Evolutionary conservation across 768 basidiomycete genomes (phyloP), one percentile per base, ranked within the genome.

Genomic region (Pisolithus tinctorius): DNA sequence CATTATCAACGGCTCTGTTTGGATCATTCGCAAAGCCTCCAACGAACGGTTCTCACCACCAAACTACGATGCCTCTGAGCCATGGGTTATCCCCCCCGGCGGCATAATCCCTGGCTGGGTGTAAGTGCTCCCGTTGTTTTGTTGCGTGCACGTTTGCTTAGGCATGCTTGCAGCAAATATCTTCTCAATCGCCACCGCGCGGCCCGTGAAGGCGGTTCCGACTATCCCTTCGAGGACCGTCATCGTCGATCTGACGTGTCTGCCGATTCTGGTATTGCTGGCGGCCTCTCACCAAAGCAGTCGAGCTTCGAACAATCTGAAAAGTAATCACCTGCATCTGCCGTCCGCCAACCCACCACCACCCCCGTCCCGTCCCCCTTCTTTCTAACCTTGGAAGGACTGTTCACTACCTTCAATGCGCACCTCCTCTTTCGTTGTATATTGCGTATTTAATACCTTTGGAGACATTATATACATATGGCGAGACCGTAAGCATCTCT

Each of bases 31-130:
- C 60, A 83, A 78, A 58, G 53, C 77, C 26, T 71, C 80, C 4
- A 65, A 75, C n/a, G 83, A 77, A n/a, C 74, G 80, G 31, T 71
- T 89, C 51, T 60, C 76, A 1, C 88, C 88, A 3, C 75, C 81
- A 3, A 81, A 78, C 60, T 81, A 80, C 55, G 82, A 84, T 14
- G 62, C 71, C 27, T 72, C 83, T 4, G 88, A 90, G 62, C 72
- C 72, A 46, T 90, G 87, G 86, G 71, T 76, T 9, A 68, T 88
- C 13, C 88, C 88, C 11, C 80, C 83, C 20, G 87, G 87, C 37
- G 73, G 82, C 14, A 76, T 91, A 29, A 57, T 83, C 17, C 88
- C 88, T 41, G 45, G 60, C 13, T 89, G 86, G 87, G 69, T 87
- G 84, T 82, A 66, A 55, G 79, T 75, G 16, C 14, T 40, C 13